Evolutionary conservation across 139 green algal species (phyloP).

Genomic region (Auxenochlorella pyrenoidosa): DNA sequence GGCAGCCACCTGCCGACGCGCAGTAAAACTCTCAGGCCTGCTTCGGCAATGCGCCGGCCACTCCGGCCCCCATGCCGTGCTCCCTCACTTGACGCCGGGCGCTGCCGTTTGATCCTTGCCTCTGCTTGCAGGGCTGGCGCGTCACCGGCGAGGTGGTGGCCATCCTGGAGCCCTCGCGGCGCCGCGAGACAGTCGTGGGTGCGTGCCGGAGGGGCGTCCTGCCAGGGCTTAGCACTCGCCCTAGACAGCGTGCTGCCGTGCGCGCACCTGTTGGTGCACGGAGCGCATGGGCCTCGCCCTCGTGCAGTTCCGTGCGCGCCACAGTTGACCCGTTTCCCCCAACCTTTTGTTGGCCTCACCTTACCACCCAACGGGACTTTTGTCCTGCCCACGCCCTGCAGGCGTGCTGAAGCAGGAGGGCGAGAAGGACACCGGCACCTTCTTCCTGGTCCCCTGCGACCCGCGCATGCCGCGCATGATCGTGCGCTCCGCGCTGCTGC

Average conservation of each 20-base stretch:
- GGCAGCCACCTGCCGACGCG: too few species aligned
- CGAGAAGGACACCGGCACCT: conserved; percentile 11
- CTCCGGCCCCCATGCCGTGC: too few species aligned
- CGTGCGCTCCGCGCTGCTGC: conserved; percentile 76
- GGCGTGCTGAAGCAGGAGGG: conserved; percentile 42
- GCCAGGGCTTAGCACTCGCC: too few species aligned
- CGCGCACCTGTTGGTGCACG: too few species aligned
- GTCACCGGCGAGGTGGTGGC: conserved; percentile 78
- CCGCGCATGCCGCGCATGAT: conserved; percentile 67
- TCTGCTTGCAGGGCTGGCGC: conserved; percentile 32
- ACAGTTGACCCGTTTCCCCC: too few species aligned
- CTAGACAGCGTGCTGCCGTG: too few species aligned
- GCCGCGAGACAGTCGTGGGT: conserved; percentile 78
- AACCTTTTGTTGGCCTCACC: background rate
- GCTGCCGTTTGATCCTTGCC: background rate
- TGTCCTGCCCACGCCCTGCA: conserved; percentile 42
- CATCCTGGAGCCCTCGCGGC: conserved; percentile 64
- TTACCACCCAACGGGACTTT: background rate
- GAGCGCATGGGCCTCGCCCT: too few species aligned
- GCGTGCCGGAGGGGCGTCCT: conserved; percentile 19
- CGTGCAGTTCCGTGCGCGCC: too few species aligned
- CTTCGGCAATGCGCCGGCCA: too few species aligned
- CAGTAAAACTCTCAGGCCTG: too few species aligned
- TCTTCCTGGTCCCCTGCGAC: conserved; percentile 76
- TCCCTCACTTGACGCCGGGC: too few species aligned